Percentiles rank a stretch among this genome's conserved stretches.
Evolutionary conservation across 1,139 yeast genomes (phyloP).

Genomic region (Diutina ranongensis): DNA sequence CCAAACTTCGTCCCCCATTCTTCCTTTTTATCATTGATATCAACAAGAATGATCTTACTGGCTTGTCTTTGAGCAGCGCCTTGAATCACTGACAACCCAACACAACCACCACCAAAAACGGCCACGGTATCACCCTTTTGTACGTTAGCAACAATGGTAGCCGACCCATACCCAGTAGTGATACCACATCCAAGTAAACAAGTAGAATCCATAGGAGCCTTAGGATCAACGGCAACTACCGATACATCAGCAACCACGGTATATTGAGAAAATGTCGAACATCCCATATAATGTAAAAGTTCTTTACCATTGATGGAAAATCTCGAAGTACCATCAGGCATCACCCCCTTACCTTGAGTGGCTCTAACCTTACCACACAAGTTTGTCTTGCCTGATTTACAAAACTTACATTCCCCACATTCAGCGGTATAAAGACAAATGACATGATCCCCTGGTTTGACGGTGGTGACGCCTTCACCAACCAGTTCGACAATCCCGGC

Average conservation of each 20-base stretch:
- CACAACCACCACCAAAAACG: slow-evolving; percentile 95
- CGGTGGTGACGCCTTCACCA: slow-evolving; percentile 86
- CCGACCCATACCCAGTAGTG: slow-evolving; percentile 98
- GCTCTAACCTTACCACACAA: slow-evolving; percentile 85
- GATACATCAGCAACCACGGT: slow-evolving; percentile 97
- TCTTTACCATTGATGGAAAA: slow-evolving; percentile 78
- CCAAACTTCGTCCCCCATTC: slow-evolving; percentile 85
- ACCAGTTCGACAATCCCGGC: slow-evolving; percentile 90
- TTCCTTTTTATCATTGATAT: slow-evolving; percentile 73
- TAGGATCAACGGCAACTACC: slow-evolving; percentile 82
- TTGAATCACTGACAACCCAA: slow-evolving; percentile 90
- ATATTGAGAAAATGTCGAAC: slow-evolving; percentile 92
- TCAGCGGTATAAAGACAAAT: slow-evolving; percentile 93
- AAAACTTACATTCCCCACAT: slow-evolving; percentile 90
- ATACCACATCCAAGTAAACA: slow-evolving; percentile 97
- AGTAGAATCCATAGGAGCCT: slow-evolving; percentile 76
- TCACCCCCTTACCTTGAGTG: slow-evolving; percentile 82
- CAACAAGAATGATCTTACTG: slow-evolving; percentile 72
- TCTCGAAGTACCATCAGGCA: slow-evolving; percentile 95
- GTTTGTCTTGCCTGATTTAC: slow-evolving; percentile 91
- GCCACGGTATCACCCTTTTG: slow-evolving; percentile 91
- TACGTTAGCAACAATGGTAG: slow-evolving; percentile 86
- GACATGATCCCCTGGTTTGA: slow-evolving; percentile 82
- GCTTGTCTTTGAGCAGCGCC: slow-evolving; percentile 86
- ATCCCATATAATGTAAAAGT: slow-evolving; percentile 90